phyloP scores from a whole-genome alignment of 2,329 filamentous ascomycete species.

The Clarireedia paspali region DNA sequence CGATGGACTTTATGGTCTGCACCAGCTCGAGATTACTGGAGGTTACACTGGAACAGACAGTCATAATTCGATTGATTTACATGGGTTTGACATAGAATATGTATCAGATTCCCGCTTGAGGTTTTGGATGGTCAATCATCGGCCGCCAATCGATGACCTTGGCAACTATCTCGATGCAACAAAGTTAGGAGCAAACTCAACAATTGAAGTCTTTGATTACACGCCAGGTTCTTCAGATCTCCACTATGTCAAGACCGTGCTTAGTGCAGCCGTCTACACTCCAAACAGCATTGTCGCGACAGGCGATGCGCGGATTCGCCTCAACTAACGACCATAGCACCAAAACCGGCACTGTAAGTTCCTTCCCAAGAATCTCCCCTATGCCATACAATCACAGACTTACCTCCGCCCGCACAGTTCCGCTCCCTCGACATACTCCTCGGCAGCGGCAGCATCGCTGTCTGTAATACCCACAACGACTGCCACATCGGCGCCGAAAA shows the following conservation, averaged over 20 bases:
- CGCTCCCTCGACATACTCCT: slow-evolving; percentile 19
- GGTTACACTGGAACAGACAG: slow-evolving; percentile 20
- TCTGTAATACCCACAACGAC: slow-evolving; percentile 16
- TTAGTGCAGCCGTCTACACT: slow-evolving; percentile 1
- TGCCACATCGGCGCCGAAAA: background rate
- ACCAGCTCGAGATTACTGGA: slow-evolving; percentile 14
- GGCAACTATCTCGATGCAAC: slow-evolving; percentile 27
- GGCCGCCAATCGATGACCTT: slow-evolving; percentile 27
- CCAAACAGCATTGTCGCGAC: too few species aligned
- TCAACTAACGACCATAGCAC: too few species aligned
- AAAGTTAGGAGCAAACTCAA: slow-evolving; percentile 30
- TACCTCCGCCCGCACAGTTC: background rate
- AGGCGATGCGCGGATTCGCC: too few species aligned
- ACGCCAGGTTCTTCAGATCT: slow-evolving; percentile 19
- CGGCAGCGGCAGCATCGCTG: slow-evolving; percentile 26
- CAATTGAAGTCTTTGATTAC: slow-evolving; percentile 31
- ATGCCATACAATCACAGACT: too few species aligned
- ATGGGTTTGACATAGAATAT: slow-evolving; percentile 29
- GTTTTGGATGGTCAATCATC: slow-evolving; percentile 31
- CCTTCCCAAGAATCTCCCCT: too few species aligned
- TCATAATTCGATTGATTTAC: slow-evolving; percentile 26
- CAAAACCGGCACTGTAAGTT: too few species aligned
- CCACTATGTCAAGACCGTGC: slow-evolving; percentile 29
- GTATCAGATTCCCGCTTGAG: slow-evolving; percentile 19
- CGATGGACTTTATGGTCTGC: slow-evolving; percentile 14